phyloP scores from a whole-genome alignment of 2,329 filamentous ascomycete genomes.

The Chaetomiaceae sp. region DNA sequence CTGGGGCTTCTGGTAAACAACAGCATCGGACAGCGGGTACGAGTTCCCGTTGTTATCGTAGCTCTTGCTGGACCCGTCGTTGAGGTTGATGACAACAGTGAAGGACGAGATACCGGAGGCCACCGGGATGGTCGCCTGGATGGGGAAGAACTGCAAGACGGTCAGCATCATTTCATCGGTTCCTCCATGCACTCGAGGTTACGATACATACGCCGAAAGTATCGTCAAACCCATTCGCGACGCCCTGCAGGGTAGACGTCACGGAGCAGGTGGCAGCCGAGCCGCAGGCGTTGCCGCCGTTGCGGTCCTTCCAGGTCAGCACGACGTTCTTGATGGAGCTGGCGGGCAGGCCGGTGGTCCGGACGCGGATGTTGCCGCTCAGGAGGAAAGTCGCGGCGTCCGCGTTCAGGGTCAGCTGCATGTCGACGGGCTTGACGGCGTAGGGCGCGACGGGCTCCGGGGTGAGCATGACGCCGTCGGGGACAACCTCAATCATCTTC shows the following conservation, averaged over 20 bases:
- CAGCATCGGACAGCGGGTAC: conserved; percentile 48
- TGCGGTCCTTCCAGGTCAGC: conserved; percentile 51
- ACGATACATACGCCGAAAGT: conserved; percentile 38
- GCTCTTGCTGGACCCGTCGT: conserved; percentile 38
- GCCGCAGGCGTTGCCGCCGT: conserved; percentile 42
- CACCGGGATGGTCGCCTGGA: conserved; percentile 46
- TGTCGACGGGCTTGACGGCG: conserved; percentile 51
- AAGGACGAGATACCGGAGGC: conserved; percentile 57
- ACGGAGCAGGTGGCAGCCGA: conserved; percentile 36
- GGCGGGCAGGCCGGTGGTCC: conserved; percentile 42
- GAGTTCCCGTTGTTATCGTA: conserved; percentile 53
- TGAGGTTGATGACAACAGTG: conserved; percentile 44
- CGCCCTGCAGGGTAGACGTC: conserved; percentile 40
- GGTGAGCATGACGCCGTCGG: conserved; percentile 43
- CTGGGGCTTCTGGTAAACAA: conserved; percentile 50
- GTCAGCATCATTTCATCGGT: conserved; percentile 1
- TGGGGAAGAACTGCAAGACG: conserved; percentile 38
- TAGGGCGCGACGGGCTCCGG: conserved; percentile 47
- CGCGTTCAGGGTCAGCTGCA: conserved; percentile 48
- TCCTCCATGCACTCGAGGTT: background rate
- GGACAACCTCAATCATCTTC: conserved; percentile 57
- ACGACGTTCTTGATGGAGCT: conserved; percentile 41
- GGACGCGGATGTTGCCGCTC: conserved; percentile 51
- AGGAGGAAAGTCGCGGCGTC: conserved; percentile 44
- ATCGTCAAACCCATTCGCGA: conserved; percentile 53